phyloP scores from a whole-genome alignment of 441 rosid species.

The Adansonia gregorii region DNA sequence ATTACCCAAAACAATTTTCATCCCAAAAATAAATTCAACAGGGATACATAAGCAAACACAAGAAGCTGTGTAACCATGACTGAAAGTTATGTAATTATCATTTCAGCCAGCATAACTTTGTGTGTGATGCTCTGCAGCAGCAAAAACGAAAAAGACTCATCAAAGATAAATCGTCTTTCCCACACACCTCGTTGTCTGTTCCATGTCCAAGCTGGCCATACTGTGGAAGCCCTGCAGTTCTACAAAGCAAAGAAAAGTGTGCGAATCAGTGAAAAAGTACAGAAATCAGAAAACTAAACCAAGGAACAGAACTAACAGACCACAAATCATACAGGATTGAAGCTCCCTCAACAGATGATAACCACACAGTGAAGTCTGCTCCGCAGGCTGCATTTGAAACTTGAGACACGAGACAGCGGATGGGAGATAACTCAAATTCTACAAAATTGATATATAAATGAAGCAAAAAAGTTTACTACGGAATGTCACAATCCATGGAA shows the following conservation, averaged over 20 bases:
- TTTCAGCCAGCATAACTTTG: background rate
- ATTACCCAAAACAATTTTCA: conserved; percentile 15
- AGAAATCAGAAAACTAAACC: conserved; percentile 4
- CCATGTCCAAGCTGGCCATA: conserved; percentile 86
- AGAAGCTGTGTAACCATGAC: background rate
- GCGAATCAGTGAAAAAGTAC: conserved; percentile 29
- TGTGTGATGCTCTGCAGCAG: background rate
- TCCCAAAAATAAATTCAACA: background rate
- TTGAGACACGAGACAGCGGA: conserved; percentile 75
- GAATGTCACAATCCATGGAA: conserved; percentile 3
- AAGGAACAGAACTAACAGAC: conserved; percentile 22
- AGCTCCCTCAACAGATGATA: conserved; percentile 85
- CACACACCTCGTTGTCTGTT: conserved; percentile 71
- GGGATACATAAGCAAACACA: background rate
- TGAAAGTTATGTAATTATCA: background rate
- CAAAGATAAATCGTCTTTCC: background rate
- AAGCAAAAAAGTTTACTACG: background rate
- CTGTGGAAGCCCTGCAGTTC: conserved; percentile 89
- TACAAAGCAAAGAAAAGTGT: conserved; percentile 44
- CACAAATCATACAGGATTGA: conserved; percentile 86
- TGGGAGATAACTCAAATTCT: conserved; percentile 78
- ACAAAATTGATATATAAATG: conserved; percentile 30
- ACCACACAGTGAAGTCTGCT: conserved; percentile 91
- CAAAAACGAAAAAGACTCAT: background rate
- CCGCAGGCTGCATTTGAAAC: conserved; percentile 80